These are phyloP conservation scores for Pistacia atlantica DNA, from an alignment of 345 rosid genomes.

Conservation along the genomic window DNA sequence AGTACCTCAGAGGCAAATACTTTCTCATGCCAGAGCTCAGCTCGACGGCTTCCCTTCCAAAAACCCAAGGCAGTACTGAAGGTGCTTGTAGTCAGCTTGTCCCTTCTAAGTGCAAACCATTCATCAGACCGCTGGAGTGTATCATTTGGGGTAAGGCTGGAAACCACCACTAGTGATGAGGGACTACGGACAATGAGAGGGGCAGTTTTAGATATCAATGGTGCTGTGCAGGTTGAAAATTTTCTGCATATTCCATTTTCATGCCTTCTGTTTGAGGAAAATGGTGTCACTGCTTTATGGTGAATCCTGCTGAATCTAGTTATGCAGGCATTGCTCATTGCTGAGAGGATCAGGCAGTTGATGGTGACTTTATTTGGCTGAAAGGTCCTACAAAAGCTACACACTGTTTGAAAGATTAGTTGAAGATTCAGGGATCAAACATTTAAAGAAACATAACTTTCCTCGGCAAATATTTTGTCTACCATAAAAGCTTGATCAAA, in stretches of 20 bases:
- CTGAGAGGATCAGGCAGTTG: constrained; percentile 33
- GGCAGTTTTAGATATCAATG: constrained; percentile 28
- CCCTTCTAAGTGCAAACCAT: constrained; percentile 86
- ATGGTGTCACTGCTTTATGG: constrained; percentile 18
- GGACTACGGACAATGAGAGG: constrained; percentile 37
- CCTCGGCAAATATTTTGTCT: neutral
- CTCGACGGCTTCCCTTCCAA: constrained; percentile 82
- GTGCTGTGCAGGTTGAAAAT: constrained; percentile 34
- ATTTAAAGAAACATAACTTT: neutral
- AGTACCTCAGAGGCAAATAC: constrained; percentile 53
- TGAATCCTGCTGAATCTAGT: constrained; percentile 33
- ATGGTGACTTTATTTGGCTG: constrained; percentile 27
- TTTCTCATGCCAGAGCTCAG: constrained; percentile 91
- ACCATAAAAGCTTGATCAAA: neutral
- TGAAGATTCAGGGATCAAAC: constrained; percentile 3
- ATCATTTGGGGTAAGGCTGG: constrained; percentile 49
- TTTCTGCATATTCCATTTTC: constrained; percentile 26
- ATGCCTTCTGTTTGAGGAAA: constrained; percentile 24
- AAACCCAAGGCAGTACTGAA: constrained; percentile 93
- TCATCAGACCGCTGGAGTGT: constrained; percentile 86
- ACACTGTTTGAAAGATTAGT: constrained; percentile 22
- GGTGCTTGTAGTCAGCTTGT: constrained; percentile 88
- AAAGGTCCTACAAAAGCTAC: constrained; percentile 31
- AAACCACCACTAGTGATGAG: constrained; percentile 43
- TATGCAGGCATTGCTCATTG: constrained; percentile 44